These are phyloP conservation scores for Halteria grandinella DNA, from an alignment of 73 alveolate species.

Conservation along the genomic window DNA sequence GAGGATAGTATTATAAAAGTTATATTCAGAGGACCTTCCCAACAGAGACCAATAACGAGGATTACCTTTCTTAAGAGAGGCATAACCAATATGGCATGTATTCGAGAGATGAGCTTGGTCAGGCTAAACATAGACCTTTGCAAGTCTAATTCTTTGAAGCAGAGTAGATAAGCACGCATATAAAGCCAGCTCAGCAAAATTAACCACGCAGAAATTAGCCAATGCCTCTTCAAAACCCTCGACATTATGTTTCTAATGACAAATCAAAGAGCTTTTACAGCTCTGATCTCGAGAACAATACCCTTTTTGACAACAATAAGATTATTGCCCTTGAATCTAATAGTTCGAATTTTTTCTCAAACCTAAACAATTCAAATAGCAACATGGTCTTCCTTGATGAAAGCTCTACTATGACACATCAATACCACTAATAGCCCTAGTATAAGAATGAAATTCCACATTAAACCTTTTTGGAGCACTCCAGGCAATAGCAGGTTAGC, in stretches of 20 bases:
- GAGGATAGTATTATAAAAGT: not conserved
- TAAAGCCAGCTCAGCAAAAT: not conserved
- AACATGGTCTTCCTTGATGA: conserved; percentile 36
- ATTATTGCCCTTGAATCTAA: conserved; percentile 28
- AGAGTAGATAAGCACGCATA: not conserved
- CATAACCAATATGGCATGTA: not conserved
- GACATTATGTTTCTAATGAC: conserved; percentile 26
- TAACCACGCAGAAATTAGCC: not conserved
- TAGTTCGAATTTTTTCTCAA: conserved; percentile 43
- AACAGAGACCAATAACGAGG: too few relatives aligned
- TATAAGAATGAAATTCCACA: too few relatives aligned
- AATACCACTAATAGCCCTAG: too few relatives aligned
- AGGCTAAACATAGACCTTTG: not conserved
- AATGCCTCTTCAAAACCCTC: too few relatives aligned
- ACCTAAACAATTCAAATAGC: conserved; percentile 33
- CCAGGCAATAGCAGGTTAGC: too few relatives aligned
- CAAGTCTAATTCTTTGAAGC: not conserved
- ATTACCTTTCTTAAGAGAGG: too few relatives aligned
- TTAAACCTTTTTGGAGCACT: too few relatives aligned
- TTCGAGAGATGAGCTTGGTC: conserved; percentile 10
- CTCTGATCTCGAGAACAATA: conserved; percentile 37
- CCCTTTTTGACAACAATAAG: conserved; percentile 5
- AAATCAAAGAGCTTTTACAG: conserved; percentile 34
- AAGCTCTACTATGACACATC: too few relatives aligned
- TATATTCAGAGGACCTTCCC: conserved; percentile 17